phyloP scores from a whole-genome alignment of 2,329 filamentous ascomycete species.

The Colletotrichum lindemuthianum region DNA sequence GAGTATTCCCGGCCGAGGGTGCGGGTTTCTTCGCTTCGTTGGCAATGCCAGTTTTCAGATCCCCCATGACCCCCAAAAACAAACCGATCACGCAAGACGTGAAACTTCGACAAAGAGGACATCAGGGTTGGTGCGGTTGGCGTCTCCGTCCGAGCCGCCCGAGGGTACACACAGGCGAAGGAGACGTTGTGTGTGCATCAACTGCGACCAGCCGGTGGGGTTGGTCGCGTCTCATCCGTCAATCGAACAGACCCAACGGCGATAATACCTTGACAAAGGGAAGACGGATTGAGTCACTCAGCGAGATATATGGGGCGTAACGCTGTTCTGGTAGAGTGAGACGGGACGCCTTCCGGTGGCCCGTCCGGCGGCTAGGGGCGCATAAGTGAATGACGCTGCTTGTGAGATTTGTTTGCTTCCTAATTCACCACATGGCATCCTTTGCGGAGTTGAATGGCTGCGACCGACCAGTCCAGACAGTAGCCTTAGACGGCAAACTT shows the following conservation, averaged over 20 bases:
- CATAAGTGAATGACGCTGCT: neutral
- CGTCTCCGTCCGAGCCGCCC: conserved; percentile 29
- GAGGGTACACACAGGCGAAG: conserved; percentile 10
- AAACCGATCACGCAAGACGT: conserved; percentile 10
- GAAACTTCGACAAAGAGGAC: neutral
- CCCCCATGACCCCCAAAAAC: neutral
- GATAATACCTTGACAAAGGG: conserved; percentile 21
- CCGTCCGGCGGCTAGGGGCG: conserved; percentile 2
- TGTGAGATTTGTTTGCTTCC: neutral
- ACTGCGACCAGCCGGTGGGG: conserved; percentile 9
- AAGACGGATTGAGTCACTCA: conserved; percentile 14
- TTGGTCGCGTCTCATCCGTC: conserved; percentile 14
- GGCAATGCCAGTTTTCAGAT: neutral
- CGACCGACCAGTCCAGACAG: neutral
- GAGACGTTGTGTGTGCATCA: neutral
- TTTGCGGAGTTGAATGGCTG: conserved; percentile 6
- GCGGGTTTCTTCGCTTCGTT: too few species aligned
- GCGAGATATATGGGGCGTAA: conserved; percentile 2
- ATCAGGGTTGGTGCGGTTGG: conserved; percentile 13
- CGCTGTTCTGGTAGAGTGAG: neutral
- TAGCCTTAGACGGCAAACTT: neutral
- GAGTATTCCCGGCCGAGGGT: too few species aligned
- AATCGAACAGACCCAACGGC: conserved; percentile 1
- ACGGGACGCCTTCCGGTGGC: conserved; percentile 16
- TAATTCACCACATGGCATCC: conserved; percentile 3